Evolutionary conservation across 305 asterid genomes (phyloP), one percentile per base, ranked within the genome.

Genomic region (Solanum hybrid): DNA sequence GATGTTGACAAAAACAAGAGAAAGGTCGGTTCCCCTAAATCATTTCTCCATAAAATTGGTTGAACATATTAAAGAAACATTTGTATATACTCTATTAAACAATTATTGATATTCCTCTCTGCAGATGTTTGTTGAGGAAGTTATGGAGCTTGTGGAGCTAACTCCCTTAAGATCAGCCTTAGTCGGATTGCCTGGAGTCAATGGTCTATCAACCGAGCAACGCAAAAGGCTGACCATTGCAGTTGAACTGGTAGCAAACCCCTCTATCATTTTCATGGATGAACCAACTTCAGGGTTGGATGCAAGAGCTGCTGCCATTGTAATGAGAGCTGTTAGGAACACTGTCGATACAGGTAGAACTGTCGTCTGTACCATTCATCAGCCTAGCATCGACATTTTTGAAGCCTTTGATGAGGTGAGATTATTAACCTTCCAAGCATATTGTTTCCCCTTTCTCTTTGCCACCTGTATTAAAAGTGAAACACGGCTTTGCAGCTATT

Each of bases 181-280:
- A 60, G 95, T 94, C 5, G 96, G 96, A 90, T 85, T 94, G 90
- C 96, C 96, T 2, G 96, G 96, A 5, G 92, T 94, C 11, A 93
- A 60, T 42, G 95, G 96, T 10, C 95, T 94, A 40, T 92, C 96
- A 3, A 94, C 96, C 0, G 96, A 94, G 90, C 96, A 94, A 85
- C 89, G 95, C 5, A 94, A 94, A 79, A 91, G 96, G 94, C 93
- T 94, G 26, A 94, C 96, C 10, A 94, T 94, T 9, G 96, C 96
- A 9, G 96, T 94, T 69, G 96, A 94, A 82, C 94, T 94, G 10
- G 96, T 94, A 37, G 95, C 95, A 6, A 94, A 94, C 26, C 96
- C 80, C 80, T 75, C 80, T 31, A 75, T 75, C 3, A 75, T 75
- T 31, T 75, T 75, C 80, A 75, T 75, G 80, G 80, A 75, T 75